Conservation (phyloP, 768 basidiomycete species). For the Pholiota conissans region DNA sequence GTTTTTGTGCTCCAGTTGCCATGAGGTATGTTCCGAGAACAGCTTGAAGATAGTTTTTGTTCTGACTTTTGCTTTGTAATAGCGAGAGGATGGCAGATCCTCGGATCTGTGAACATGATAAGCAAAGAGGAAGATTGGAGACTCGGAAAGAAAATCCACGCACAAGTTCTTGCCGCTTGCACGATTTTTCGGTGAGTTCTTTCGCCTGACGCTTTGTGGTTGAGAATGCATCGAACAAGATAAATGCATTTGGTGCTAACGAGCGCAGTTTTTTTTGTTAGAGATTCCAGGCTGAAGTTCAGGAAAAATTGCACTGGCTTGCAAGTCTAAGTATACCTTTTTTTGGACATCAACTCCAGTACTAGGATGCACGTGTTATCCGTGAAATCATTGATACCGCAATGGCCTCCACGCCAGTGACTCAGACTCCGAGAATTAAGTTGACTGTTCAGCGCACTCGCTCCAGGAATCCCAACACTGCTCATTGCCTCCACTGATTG, state of each 20-base stretch:
- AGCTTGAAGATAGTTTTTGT: conserved; percentile 25
- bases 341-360: too few relatives aligned
- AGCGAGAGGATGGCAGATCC: conserved; percentile 15
- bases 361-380: too few relatives aligned
- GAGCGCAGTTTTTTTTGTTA: not conserved
- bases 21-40: conserved; percentile 31
- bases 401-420: too few relatives aligned
- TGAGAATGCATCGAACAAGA: conserved; percentile 16
- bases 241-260: conserved; percentile 11
- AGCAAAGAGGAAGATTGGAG: too few relatives aligned
- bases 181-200: not conserved
- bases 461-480: too few relatives aligned
- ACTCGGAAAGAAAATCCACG: too few relatives aligned
- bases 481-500: too few relatives aligned
- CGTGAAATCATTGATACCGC: too few relatives aligned
- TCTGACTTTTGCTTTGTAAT: conserved; percentile 27
- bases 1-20: conserved; percentile 31
- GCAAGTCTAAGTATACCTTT: too few relatives aligned
- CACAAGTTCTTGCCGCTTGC: too few relatives aligned
- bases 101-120: conserved; percentile 14
- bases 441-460: too few relatives aligned
- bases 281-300: conserved; percentile 8
- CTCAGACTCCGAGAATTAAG: too few relatives aligned
- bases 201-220: conserved; percentile 12
- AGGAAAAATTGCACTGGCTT: conserved; percentile 17